These are phyloP conservation scores for Canna indica DNA, from an alignment of 176 grass and related monocot genomes.

Conservation along the genomic window DNA sequence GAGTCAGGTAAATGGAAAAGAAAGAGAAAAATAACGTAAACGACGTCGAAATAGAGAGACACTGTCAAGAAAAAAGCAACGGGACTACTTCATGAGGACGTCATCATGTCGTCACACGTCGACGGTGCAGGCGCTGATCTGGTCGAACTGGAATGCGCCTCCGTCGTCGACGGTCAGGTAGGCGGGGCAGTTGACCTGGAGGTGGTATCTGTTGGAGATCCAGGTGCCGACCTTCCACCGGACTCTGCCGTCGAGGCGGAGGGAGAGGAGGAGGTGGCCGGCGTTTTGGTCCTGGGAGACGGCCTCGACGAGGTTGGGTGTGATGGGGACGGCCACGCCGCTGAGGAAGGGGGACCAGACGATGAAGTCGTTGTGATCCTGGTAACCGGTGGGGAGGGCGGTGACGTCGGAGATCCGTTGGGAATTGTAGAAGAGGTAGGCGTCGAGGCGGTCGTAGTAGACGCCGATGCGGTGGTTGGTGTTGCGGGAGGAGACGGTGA, in stretches of 20 bases:
- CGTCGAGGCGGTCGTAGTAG: constrained; percentile 58
- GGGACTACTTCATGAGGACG: no score
- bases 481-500: constrained; percentile 35
- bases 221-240: constrained; percentile 17
- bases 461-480: constrained; percentile 39
- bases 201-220: constrained; percentile 8
- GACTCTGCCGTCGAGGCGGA: constrained; percentile 5
- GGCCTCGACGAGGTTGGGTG: background rate
- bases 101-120: background rate
- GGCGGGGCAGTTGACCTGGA: constrained; percentile 9
- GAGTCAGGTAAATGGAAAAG: no score
- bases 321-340: background rate
- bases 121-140: background rate
- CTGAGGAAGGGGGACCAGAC: constrained; percentile 9
- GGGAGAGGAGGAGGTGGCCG: background rate
- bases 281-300: constrained; percentile 1
- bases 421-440: constrained; percentile 29
- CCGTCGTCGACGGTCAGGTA: background rate
- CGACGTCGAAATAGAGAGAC: background rate
- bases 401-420: constrained; percentile 20
- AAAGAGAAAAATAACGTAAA: no score
- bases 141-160: background rate
- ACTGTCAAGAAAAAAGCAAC: no score
- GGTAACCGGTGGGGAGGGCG: constrained; percentile 10
- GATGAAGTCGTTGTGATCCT: background rate